A percentile compares a stretch with the other conserved stretches of the same genome.
These are phyloP conservation scores for Physcomitrellopsis africana DNA, from an alignment of 225 moss, liverwort and hornwort genomes.

Conservation along the genomic window DNA sequence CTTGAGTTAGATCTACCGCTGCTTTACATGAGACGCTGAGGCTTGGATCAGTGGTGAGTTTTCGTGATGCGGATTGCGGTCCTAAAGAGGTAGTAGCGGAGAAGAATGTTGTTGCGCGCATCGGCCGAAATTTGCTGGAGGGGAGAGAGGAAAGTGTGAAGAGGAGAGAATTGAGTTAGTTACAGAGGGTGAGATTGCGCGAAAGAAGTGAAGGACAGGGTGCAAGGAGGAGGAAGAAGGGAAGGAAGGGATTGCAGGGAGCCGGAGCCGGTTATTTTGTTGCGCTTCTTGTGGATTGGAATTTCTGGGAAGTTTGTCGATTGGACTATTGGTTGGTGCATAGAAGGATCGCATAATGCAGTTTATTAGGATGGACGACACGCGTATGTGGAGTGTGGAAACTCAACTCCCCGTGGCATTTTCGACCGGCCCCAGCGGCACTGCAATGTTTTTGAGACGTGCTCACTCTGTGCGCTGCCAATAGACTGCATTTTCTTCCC, in stretches of 20 bases:
- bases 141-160: not conserved
- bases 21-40: too few relatives aligned
- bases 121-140: not conserved
- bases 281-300: constrained; percentile 4
- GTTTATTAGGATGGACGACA: constrained; percentile 39
- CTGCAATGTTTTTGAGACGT: constrained; percentile 27
- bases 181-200: not conserved
- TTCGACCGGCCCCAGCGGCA: constrained; percentile 13
- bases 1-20: too few relatives aligned
- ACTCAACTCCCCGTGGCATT: constrained; percentile 41
- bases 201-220: not conserved
- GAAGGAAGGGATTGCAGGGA: not conserved
- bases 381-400: constrained; percentile 29
- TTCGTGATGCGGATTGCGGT: constrained; percentile 33
- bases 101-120: constrained; percentile 22
- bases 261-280: not conserved
- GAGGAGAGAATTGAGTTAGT: not conserved
- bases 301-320: constrained; percentile 11
- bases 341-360: constrained; percentile 28
- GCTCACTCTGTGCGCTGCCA: constrained; percentile 6
- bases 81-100: not conserved
- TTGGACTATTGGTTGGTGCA: constrained; percentile 9
- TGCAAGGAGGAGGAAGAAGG: constrained; percentile 6
- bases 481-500: constrained; percentile 25
- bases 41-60: constrained; percentile 33